Conservation (phyloP, 257 asterid genomes). For the Plantago ovata region DNA sequence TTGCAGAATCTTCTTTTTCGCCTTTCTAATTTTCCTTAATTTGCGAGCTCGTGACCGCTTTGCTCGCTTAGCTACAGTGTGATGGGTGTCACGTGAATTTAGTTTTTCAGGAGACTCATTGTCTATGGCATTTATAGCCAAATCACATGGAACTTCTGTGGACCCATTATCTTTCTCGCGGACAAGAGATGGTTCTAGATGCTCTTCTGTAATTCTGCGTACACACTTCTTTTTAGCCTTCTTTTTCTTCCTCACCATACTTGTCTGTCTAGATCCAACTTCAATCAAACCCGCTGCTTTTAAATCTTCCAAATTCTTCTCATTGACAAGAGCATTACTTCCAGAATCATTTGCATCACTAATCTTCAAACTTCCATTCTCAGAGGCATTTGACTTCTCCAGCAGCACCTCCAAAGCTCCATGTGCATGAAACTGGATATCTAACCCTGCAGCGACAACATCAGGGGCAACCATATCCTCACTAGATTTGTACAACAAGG, state of each 20-base stretch:
- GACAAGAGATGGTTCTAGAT: slow-evolving; percentile 1
- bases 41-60: too few relatives aligned
- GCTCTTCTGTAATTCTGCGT: background rate
- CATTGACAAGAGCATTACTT: background rate
- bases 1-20: slow-evolving; percentile 10
- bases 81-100: slow-evolving; percentile 18
- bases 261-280: background rate
- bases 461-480: slow-evolving; percentile 24
- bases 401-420: slow-evolving; percentile 26
- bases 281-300: background rate
- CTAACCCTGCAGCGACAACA: slow-evolving; percentile 20
- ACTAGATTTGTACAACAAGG: slow-evolving; percentile 25
- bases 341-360: background rate
- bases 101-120: slow-evolving; percentile 17
- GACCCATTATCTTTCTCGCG: slow-evolving; percentile 23
- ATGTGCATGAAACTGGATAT: slow-evolving; percentile 23
- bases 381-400: slow-evolving; percentile 22
- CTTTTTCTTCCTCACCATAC: background rate
- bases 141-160: slow-evolving; percentile 15
- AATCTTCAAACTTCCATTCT: background rate
- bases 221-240: background rate
- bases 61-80: slow-evolving; percentile 20
- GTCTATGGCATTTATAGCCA: slow-evolving; percentile 19
- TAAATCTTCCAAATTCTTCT: background rate
- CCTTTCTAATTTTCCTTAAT: slow-evolving; percentile 36